Evolutionary conservation across 306 rosid genomes (phyloP).

Genomic region (Chamaecrista fasciculata): DNA sequence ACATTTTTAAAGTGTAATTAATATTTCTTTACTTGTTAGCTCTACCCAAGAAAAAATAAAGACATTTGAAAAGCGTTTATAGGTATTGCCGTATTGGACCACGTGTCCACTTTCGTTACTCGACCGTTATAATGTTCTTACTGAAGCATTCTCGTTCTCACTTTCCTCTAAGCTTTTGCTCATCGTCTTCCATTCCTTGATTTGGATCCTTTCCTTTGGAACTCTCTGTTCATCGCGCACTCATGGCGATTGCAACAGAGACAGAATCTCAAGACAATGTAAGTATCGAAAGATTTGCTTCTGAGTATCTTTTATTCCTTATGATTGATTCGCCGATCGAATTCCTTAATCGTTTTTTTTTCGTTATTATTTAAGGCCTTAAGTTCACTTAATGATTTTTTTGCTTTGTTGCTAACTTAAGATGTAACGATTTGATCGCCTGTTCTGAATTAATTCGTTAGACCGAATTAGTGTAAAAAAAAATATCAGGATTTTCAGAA

Average conservation of each 20-base stretch:
- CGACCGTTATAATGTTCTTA: slow-evolving; percentile 74
- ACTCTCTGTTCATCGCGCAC: not conserved
- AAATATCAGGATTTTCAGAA: not conserved
- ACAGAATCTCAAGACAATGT: slow-evolving; percentile 63
- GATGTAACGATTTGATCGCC: not conserved
- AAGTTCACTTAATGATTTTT: not conserved
- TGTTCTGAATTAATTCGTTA: not conserved
- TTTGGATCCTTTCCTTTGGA: not conserved
- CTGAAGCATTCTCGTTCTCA: not conserved
- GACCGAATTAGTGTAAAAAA: not conserved
- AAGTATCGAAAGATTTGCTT: not conserved
- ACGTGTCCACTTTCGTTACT: slow-evolving; percentile 54
- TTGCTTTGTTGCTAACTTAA: not conserved
- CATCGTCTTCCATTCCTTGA: not conserved
- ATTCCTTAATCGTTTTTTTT: not conserved
- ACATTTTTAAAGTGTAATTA: too few species aligned
- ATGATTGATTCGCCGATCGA: not conserved
- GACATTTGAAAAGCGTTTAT: slow-evolving; percentile 35
- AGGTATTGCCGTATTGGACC: slow-evolving; percentile 41
- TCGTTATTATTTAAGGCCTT: not conserved
- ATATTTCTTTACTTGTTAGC: too few species aligned
- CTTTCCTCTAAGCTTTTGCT: not conserved
- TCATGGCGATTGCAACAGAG: slow-evolving; percentile 78
- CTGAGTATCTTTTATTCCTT: not conserved
- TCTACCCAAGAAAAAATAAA: too few species aligned